Conservation (phyloP, 495 filamentous ascomycete species). For the Neurospora africana region DNA sequence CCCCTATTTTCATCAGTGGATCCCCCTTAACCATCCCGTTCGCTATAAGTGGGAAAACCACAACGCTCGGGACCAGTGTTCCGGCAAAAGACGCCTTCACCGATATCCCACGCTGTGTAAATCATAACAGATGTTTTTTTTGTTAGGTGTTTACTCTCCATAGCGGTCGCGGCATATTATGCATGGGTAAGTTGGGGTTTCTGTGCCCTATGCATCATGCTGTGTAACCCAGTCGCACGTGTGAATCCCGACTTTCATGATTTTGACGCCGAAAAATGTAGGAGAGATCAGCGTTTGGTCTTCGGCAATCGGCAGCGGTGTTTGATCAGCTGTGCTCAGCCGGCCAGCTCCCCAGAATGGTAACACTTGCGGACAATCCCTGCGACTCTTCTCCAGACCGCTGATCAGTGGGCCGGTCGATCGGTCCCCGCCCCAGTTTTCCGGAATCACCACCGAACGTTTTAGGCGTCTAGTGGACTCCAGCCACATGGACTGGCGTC, state of each 20-base stretch:
- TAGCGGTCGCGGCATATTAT: not conserved
- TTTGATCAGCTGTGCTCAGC: not conserved
- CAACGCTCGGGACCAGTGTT: not conserved
- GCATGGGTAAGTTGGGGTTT: not conserved
- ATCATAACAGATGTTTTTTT: not conserved
- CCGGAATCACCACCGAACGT: not conserved
- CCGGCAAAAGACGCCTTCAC: not conserved
- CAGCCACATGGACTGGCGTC: not conserved
- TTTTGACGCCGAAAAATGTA: not conserved
- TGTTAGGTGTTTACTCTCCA: not conserved
- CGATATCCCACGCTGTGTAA: not conserved
- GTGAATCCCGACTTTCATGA: not conserved
- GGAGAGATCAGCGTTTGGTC: not conserved
- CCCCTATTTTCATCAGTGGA: not conserved
- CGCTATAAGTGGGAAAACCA: not conserved
- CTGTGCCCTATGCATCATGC: not conserved
- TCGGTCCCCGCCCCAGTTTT: not conserved
- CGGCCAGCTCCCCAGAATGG: not conserved
- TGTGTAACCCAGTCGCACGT: not conserved
- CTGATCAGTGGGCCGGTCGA: not conserved
- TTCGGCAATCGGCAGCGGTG: not conserved
- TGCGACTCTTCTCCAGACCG: not conserved
- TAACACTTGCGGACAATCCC: not conserved
- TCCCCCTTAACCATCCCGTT: not conserved
- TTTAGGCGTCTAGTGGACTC: not conserved